Evolutionary conservation across 129 eudicot species (phyloP).

Genomic region (Escallonia rubra): DNA sequence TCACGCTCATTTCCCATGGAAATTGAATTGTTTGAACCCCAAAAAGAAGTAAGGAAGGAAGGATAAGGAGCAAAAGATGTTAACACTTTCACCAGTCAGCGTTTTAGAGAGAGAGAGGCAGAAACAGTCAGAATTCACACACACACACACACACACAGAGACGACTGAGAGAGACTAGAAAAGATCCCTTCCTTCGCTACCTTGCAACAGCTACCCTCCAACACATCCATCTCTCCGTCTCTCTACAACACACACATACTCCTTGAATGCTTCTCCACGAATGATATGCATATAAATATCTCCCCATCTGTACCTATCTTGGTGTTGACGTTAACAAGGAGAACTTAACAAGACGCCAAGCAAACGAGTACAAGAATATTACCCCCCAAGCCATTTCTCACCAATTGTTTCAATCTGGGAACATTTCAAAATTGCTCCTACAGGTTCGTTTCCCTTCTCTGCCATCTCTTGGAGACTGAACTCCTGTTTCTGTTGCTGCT

Average conservation of each 20-base stretch:
- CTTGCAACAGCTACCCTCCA: constrained; percentile 1
- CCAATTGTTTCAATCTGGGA: background rate
- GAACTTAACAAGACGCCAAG: constrained; percentile 1
- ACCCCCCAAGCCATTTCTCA: constrained; percentile 15
- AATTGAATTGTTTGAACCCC: background rate
- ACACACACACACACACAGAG: too few relatives aligned
- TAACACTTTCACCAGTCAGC: background rate
- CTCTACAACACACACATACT: background rate
- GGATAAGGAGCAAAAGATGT: background rate
- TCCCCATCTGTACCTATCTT: background rate
- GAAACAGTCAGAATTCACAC: too few relatives aligned
- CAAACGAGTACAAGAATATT: constrained; percentile 3
- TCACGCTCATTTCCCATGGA: too few relatives aligned
- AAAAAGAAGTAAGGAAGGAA: background rate
- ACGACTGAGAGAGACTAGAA: too few relatives aligned
- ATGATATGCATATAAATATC: background rate
- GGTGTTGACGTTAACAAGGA: constrained; percentile 4
- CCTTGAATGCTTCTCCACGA: background rate
- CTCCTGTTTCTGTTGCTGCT: background rate
- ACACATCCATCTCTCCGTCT: background rate
- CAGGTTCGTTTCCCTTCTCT: background rate
- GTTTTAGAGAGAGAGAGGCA: too few relatives aligned
- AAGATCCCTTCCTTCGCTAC: constrained; percentile 18
- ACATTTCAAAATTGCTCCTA: too few relatives aligned
- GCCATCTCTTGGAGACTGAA: background rate